These are phyloP conservation scores for Nothophoma quercina DNA, from an alignment of 2,329 filamentous ascomycete species.

Conservation along the genomic window DNA sequence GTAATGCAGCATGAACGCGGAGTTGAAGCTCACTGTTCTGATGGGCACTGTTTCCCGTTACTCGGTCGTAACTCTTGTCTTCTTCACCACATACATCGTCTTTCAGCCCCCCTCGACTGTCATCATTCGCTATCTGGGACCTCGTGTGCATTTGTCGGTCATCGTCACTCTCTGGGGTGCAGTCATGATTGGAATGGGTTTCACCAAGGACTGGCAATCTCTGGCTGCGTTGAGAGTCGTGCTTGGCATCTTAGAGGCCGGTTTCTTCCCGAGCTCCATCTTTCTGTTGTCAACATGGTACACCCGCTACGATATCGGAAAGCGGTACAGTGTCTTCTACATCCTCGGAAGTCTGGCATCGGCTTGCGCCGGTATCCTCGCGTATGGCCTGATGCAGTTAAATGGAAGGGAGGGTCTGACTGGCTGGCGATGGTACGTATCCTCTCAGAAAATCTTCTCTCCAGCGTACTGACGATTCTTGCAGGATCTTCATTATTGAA, in stretches of 20 bases:
- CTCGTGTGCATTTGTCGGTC: slow-evolving; percentile 44
- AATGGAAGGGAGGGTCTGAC: slow-evolving; percentile 59
- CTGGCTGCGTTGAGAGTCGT: slow-evolving; percentile 50
- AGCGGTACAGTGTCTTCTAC: slow-evolving; percentile 74
- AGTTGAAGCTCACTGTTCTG: slow-evolving; percentile 43
- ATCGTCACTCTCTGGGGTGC: slow-evolving; percentile 52
- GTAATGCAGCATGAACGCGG: slow-evolving; percentile 48
- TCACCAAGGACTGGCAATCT: slow-evolving; percentile 45
- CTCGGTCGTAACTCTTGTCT: slow-evolving; percentile 67
- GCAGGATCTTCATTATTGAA: slow-evolving; percentile 57
- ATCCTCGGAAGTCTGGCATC: slow-evolving; percentile 71
- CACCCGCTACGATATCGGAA: slow-evolving; percentile 70
- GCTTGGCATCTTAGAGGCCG: slow-evolving; percentile 52
- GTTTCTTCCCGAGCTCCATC: slow-evolving; percentile 51
- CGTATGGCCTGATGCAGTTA: slow-evolving; percentile 74
- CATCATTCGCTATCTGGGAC: slow-evolving; percentile 52
- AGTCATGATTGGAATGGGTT: slow-evolving; percentile 56
- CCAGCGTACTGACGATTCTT: slow-evolving; percentile 39
- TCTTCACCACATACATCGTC: slow-evolving; percentile 54
- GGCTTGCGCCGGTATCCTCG: slow-evolving; percentile 72
- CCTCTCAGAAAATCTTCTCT: slow-evolving; percentile 11
- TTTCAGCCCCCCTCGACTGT: slow-evolving; percentile 53
- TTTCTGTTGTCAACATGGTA: slow-evolving; percentile 35
- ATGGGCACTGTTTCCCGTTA: slow-evolving; percentile 44
- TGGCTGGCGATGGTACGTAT: slow-evolving; percentile 53